Conservation (phyloP, 768 basidiomycete genomes). For the Suillus subluteus region DNA sequence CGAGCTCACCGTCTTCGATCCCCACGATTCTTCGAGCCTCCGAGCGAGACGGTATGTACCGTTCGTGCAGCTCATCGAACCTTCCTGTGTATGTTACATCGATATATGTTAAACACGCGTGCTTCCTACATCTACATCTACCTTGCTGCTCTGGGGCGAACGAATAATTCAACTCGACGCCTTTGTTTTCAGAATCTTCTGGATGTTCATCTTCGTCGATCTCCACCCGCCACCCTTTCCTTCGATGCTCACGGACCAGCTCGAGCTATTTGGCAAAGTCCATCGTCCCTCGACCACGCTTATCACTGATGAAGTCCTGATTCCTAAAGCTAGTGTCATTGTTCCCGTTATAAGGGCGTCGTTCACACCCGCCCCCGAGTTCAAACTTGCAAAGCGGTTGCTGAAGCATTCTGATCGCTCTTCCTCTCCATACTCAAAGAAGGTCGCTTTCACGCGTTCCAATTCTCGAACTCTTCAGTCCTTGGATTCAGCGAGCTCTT, state of each 20-base stretch:
- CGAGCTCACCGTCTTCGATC: no score
- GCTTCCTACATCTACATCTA: no score
- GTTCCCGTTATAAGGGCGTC: neutral
- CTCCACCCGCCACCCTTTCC: no score
- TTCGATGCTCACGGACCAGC: constrained; percentile 6
- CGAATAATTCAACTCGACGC: no score
- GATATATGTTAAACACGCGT: no score
- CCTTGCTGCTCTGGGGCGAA: no score
- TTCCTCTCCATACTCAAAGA: constrained; percentile 3
- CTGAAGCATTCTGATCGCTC: neutral
- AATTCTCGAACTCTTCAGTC: neutral
- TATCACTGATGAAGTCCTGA: constrained; percentile 4
- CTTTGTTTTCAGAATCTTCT: no score
- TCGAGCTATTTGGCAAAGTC: neutral
- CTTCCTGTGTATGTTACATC: no score
- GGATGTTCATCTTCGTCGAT: no score
- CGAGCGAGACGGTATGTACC: no score
- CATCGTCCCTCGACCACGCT: neutral
- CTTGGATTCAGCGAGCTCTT: neutral
- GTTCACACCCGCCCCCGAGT: neutral
- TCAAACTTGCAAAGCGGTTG: neutral
- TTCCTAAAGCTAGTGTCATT: neutral
- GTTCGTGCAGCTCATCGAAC: no score
- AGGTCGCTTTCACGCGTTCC: neutral
- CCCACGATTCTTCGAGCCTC: no score